Evolutionary conservation across 805 yeast genomes (phyloP).

Genomic region (Cyberlindnera xylosilytica): DNA sequence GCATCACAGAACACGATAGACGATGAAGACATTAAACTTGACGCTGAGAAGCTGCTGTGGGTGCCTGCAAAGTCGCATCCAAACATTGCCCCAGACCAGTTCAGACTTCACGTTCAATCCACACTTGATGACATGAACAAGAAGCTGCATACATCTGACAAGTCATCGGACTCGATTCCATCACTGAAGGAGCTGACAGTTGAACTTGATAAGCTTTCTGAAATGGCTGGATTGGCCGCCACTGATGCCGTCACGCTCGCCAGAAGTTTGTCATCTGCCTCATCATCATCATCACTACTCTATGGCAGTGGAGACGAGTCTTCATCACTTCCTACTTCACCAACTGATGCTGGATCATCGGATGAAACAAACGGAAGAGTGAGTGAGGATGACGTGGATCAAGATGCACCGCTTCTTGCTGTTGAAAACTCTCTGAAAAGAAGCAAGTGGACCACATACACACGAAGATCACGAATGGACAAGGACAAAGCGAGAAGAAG

Average conservation of each 20-base stretch:
- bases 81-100: conserved; percentile 89
- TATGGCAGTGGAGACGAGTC: conserved; percentile 9
- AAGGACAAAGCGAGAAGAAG: conserved; percentile 7
- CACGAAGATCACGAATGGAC: conserved; percentile 34
- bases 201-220: conserved; percentile 72
- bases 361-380: neutral
- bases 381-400: conserved; percentile 21
- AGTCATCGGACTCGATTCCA: conserved; percentile 39
- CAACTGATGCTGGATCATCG: neutral
- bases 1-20: conserved; percentile 22
- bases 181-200: conserved; percentile 68
- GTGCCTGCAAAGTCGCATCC: conserved; percentile 96
- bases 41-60: conserved; percentile 64
- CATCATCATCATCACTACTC: conserved; percentile 43
- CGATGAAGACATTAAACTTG: conserved; percentile 8
- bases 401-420: conserved; percentile 24
- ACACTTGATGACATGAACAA: conserved; percentile 29
- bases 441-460: conserved; percentile 49
- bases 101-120: conserved; percentile 59
- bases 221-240: conserved; percentile 73
- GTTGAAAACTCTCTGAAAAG: conserved; percentile 37
- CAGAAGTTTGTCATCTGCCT: conserved; percentile 68
- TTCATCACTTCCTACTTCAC: neutral
- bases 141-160: conserved; percentile 12
- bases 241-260: conserved; percentile 83